Evolutionary conservation across 768 basidiomycete species (phyloP), one percentile per base, ranked within the genome.

Genomic region (Boletus pseudo-olivaceus): DNA sequence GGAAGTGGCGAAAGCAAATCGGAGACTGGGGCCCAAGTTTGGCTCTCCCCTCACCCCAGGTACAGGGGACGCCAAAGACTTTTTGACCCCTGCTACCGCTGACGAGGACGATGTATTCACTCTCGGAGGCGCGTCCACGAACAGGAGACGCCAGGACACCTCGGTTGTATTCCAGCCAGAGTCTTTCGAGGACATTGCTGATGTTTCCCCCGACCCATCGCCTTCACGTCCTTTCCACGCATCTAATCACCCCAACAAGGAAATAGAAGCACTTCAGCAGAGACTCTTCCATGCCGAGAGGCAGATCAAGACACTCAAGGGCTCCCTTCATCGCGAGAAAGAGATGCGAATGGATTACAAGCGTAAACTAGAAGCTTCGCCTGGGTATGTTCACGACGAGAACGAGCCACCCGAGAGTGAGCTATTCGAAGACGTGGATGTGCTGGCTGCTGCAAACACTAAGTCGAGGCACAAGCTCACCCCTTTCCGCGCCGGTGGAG

Each of bases 261-360:
- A 93, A 69, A 83, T 92, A 38, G 91, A 93, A 62, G 82, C 84
- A 1, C 73, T 93, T 14, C 86, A 91, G 55, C 87, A 92, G 64
- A 78, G 86, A 27, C 77, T 94, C 34, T 87, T 90, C 11, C 91
- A 93, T 68, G 89, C 93, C 5, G 90, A 94, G 68, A 77, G 92
- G 55, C 91, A 92, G 64, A 86, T 94, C 63, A 80, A 77, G 57
- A 92, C 91, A 15, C 81, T 94, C 56, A 89, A 90, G 64, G 82
- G 86, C 45, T 84, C 85, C 1, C 68, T 94, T 49, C 82, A 84
- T 63, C 78, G 91, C 54, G 93, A 94, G 79, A 93, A 92, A 73
- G 87, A 90, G 74, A 73, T 84, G 51, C 82, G 87, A 33, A 81
- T 91, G 66, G 85, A 87, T 50, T 82, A 82, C 54, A 76, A 73